These are phyloP conservation scores for Akanthomyces lecanii DNA, from an alignment of 2,329 filamentous ascomycete species.

Conservation along the genomic window DNA sequence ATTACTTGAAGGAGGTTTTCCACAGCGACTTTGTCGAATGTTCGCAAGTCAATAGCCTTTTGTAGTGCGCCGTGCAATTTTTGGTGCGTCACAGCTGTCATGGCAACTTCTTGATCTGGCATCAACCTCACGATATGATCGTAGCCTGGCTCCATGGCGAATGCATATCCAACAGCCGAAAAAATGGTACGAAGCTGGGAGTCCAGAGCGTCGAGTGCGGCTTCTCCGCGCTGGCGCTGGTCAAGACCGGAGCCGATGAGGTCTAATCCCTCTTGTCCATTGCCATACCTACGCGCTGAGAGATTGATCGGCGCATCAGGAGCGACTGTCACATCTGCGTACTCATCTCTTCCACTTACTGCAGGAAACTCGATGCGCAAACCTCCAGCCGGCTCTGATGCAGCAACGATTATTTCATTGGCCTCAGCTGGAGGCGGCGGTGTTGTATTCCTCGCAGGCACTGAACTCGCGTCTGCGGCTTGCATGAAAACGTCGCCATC, in stretches of 20 bases:
- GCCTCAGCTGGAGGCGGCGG: background rate
- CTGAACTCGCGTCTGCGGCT: background rate
- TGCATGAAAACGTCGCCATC: conserved; percentile 28
- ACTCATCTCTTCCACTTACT: conserved; percentile 39
- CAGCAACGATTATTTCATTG: background rate
- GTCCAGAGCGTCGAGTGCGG: conserved; percentile 66
- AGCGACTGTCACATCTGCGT: conserved; percentile 43
- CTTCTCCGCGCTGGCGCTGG: conserved; percentile 76
- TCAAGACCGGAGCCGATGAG: conserved; percentile 62
- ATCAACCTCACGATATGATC: conserved; percentile 51
- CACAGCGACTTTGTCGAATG: conserved; percentile 66
- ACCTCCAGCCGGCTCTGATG: conserved; percentile 17
- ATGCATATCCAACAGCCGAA: conserved; percentile 66
- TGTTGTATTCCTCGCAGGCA: background rate
- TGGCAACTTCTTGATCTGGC: conserved; percentile 58
- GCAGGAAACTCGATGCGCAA: conserved; percentile 46
- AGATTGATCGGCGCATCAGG: conserved; percentile 45
- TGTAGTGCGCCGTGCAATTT: conserved; percentile 70
- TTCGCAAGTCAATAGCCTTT: conserved; percentile 65
- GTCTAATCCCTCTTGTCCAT: conserved; percentile 50
- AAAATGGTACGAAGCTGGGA: conserved; percentile 69
- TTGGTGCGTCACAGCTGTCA: conserved; percentile 64
- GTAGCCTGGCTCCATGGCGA: conserved; percentile 52
- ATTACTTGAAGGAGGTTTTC: conserved; percentile 73
- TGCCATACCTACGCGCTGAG: conserved; percentile 52